phyloP scores from a whole-genome alignment of 2,329 filamentous ascomycete species.

The Ophioceras dolichostomum region DNA sequence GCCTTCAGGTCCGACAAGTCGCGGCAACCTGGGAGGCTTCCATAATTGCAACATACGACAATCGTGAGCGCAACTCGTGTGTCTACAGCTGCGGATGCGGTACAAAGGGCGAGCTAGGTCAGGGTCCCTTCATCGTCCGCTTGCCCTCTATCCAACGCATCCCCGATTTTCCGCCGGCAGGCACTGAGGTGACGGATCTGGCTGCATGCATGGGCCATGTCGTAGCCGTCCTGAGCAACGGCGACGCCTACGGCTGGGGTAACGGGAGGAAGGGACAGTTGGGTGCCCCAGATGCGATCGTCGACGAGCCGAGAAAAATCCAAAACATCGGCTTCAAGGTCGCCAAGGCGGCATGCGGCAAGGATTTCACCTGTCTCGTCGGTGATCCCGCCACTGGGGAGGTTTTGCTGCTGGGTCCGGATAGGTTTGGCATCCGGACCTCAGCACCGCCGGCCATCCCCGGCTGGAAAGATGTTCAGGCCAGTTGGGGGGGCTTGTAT shows the following conservation, averaged over 20 bases:
- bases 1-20: slow-evolving; percentile 32
- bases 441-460: slow-evolving; percentile 37
- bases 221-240: slow-evolving; percentile 60
- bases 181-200: slow-evolving; percentile 48
- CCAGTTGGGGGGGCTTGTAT: slow-evolving; percentile 76
- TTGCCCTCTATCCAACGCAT: slow-evolving; percentile 37
- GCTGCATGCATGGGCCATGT: slow-evolving; percentile 69
- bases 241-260: slow-evolving; percentile 80
- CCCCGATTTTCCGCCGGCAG: slow-evolving; percentile 49
- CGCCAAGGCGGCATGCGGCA: slow-evolving; percentile 59
- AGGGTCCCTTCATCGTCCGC: slow-evolving; percentile 39
- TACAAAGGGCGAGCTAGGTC: slow-evolving; percentile 59
- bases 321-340: slow-evolving; percentile 47
- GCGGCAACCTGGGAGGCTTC: slow-evolving; percentile 74
- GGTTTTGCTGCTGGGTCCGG: slow-evolving; percentile 56
- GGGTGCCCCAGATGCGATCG: slow-evolving; percentile 41
- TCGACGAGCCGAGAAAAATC: slow-evolving; percentile 51
- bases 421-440: slow-evolving; percentile 58
- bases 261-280: slow-evolving; percentile 77
- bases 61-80: slow-evolving; percentile 24
- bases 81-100: slow-evolving; percentile 57
- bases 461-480: slow-evolving; percentile 56
- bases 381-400: slow-evolving; percentile 41
- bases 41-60: slow-evolving; percentile 41
- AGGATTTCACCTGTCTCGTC: slow-evolving; percentile 73